Evolutionary conservation across 495 filamentous ascomycete genomes (phyloP), one percentile per base, ranked within the genome.

Genomic region (Astrocystis sublimbata): DNA sequence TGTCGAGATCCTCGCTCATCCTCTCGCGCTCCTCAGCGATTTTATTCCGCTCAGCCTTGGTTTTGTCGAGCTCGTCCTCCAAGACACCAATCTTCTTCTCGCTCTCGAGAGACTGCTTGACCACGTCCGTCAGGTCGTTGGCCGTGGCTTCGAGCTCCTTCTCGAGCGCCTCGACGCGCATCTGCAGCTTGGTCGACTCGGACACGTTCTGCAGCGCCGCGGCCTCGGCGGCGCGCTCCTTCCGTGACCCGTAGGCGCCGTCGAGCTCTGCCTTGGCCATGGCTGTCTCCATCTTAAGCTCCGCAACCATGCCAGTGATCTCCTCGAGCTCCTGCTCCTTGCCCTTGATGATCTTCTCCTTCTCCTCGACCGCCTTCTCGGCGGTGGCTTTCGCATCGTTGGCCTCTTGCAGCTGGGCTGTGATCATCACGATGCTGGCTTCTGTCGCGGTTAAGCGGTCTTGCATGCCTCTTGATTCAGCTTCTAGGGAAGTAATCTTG

Each of bases 251-350:
- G 70, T 97, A 96, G 19, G 94, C 93, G 55, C 91, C 91, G 69
- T 98, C 94, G 35, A 98, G 88, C 78, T 98, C 94, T 5, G 94
- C 94, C 73, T 90, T 91, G 58, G 90, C 90, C 75, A 98, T 86
- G 47, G 93, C 93, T 60, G 96, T 79, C 70, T 98, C 94, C 38
- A 93, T 98, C 59, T 92, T 92, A 49, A 96, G 79, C 58, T 91
- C 86, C 47, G 92, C 89, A 60, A 97, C 81, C 73, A 94, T 91
- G 65, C 85, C 83, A 70, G 96, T 92, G 53, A 96, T 80, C 30
- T 84, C 79, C 12, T 88, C 82, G 71, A 94, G 79, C 68, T 96
- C 92, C 10, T 79, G 75, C 61, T 86, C 87, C 79, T 73, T 82
- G 63, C 55, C 74, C 66, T 72, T 83, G 73, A 77, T 77, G 63